Percentiles rank a stretch among this genome's conserved stretches.
These are phyloP conservation scores for Cryphonectria japonica DNA, from an alignment of 2,329 filamentous ascomycete genomes.

Conservation along the genomic window DNA sequence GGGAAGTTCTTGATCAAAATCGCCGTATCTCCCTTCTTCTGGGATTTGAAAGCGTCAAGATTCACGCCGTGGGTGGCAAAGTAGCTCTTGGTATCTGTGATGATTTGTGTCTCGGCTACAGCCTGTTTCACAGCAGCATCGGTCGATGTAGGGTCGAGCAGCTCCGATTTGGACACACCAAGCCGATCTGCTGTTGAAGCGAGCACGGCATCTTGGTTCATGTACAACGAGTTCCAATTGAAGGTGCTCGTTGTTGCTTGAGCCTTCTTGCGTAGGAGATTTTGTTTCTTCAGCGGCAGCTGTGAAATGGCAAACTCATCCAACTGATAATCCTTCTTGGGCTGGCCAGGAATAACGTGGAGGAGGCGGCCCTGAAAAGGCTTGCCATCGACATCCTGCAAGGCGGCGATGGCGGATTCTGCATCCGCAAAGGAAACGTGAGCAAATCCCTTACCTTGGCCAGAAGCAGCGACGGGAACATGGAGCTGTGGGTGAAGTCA, in stretches of 20 bases:
- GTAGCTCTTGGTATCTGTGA: conserved; percentile 94
- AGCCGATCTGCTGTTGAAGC: conserved; percentile 84
- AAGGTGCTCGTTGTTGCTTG: conserved; percentile 79
- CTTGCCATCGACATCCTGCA: conserved; percentile 77
- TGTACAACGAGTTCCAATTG: conserved; percentile 99
- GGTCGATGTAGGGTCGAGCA: conserved; percentile 93
- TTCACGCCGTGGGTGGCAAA: conserved; percentile 88
- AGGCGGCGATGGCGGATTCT: conserved; percentile 76
- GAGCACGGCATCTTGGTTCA: conserved; percentile 96
- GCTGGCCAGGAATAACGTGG: conserved; percentile 83
- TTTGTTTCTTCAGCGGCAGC: conserved; percentile 91
- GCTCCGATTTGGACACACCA: conserved; percentile 85
- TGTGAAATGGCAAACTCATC: conserved; percentile 91
- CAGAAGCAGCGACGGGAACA: conserved; percentile 73
- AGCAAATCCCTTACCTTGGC: conserved; percentile 85
- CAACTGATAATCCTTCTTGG: conserved; percentile 79
- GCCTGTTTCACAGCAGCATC: conserved; percentile 96
- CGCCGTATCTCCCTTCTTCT: conserved; percentile 80
- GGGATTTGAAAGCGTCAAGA: conserved; percentile 85
- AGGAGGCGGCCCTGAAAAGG: conserved; percentile 91
- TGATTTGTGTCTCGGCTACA: conserved; percentile 92
- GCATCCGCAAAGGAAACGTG: conserved; percentile 79
- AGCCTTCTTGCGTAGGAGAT: conserved; percentile 82
- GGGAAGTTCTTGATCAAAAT: conserved; percentile 96
- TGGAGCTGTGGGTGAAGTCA: conserved; percentile 73